Base-by-base conservation (phyloP, 2,329 filamentous ascomycete genomes). In the Magnaporthales sp. region DNA sequence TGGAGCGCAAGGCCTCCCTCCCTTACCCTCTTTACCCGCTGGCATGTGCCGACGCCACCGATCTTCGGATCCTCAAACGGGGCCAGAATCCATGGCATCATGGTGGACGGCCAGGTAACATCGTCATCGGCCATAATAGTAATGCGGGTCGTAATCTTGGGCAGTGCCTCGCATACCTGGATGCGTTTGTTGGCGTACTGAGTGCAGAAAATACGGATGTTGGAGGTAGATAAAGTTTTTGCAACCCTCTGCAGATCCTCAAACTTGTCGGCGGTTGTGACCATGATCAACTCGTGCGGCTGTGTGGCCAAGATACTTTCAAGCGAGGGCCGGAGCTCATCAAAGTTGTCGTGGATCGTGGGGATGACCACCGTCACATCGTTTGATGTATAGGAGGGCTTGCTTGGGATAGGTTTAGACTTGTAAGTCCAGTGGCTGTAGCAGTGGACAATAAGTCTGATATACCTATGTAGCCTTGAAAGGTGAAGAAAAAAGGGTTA, bases 111-210 rank as follows among this genome's bases (percentile, higher is more conserved):
- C 91, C 94, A 97, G 72, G 91, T 92, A 69, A 98, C 94, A 76
- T 98, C 94, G 78, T 98, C 94, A 75, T 98, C 94, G 30, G 93
- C 93, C 81, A 98, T 92, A 73, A 98, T 86, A 51, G 92, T 97
- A 74, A 98, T 93, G 65, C 84, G 80, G 0, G 94, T 97, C 70
- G 82, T 84, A 67, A 97, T 92, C 71, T 92, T 86, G 27, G 93
- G 93, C 62, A 98, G 91, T 3, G 93, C 94, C 75, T 92, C 87
- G 77, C 92, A 96, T 75, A 98, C 93, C 77, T 98, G 94, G 26
- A 93, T 87, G 66, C 94, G 90, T 82, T 98, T 98, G 81, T 98
- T 98, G 71, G 94, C 93, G 75, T 97, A 93, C 68, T 86, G 83
- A 31, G 93, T 91, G 70, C 86, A 89, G 70, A 94, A 83, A 60